Percentiles rank a stretch among this genome's conserved stretches.
Conservation (phyloP, 331 rosid genomes). For the Spiraea crenata region DNA sequence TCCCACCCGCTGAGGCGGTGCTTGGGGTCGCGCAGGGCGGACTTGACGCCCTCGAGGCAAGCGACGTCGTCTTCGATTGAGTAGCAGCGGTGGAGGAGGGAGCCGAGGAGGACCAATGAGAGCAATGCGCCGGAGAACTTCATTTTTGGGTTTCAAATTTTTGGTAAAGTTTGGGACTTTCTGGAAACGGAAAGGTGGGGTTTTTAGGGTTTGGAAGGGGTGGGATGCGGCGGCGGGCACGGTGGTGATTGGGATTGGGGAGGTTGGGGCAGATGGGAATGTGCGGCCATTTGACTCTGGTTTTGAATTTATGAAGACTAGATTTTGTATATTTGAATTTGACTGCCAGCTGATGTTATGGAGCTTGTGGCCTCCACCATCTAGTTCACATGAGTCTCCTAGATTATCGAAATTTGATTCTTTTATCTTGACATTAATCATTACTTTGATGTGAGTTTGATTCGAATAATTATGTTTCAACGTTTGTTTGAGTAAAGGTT, state of each 20-base stretch:
- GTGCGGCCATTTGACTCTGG: conserved; percentile 14
- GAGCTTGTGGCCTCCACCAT: not conserved
- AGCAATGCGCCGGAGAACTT: not conserved
- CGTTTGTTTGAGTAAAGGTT: no score
- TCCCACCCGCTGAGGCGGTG: conserved; percentile 42
- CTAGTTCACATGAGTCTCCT: no score
- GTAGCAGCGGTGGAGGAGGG: conserved; percentile 3
- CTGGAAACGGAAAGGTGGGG: not conserved
- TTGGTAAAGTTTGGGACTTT: no score
- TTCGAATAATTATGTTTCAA: no score
- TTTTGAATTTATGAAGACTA: not conserved
- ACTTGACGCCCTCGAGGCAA: conserved; percentile 48
- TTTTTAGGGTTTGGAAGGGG: not conserved
- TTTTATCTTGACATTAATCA: no score
- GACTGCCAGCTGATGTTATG: conserved; percentile 24
- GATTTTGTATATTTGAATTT: conserved; percentile 36
- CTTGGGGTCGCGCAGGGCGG: conserved; percentile 40
- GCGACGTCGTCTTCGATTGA: conserved; percentile 43
- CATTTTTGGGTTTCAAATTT: conserved; percentile 17
- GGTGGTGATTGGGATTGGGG: conserved; percentile 1
- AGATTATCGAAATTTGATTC: no score
- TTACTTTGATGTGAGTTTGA: no score
- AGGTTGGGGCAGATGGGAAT: not conserved
- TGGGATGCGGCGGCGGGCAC: not conserved
- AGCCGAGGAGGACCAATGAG: conserved; percentile 20